These are phyloP conservation scores for Tilletia walkeri DNA, from an alignment of 1,284 basidiomycete genomes.

Conservation along the genomic window DNA sequence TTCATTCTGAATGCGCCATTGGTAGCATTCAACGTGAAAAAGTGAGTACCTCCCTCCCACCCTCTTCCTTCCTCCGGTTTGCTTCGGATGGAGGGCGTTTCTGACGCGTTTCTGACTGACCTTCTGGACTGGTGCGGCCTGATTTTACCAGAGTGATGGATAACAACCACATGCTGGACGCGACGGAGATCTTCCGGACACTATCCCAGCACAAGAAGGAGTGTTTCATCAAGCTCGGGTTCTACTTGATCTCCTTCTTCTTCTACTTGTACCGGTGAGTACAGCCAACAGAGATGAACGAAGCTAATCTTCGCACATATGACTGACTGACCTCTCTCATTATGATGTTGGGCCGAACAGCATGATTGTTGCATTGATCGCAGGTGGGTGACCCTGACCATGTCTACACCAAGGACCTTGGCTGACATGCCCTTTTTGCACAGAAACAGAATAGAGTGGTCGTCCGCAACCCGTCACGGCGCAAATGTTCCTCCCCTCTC, in stretches of 20 bases:
- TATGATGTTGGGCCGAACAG: neutral
- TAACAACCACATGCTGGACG: slow-evolving; percentile 97
- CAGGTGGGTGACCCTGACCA: slow-evolving; percentile 9
- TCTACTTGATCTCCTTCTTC: slow-evolving; percentile 55
- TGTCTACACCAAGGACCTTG: neutral
- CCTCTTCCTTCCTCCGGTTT: neutral
- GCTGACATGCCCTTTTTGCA: too few relatives aligned
- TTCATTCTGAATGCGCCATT: slow-evolving; percentile 89
- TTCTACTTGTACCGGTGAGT: slow-evolving; percentile 52
- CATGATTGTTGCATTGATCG: slow-evolving; percentile 23
- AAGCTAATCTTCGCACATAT: slow-evolving; percentile 22
- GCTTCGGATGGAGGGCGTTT: neutral
- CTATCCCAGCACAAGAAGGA: slow-evolving; percentile 89
- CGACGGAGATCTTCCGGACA: slow-evolving; percentile 97
- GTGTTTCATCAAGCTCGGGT: slow-evolving; percentile 63
- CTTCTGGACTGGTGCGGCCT: slow-evolving; percentile 56
- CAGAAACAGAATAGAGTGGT: slow-evolving; percentile 1
- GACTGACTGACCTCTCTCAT: neutral
- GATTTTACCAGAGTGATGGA: slow-evolving; percentile 71
- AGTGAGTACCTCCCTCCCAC: slow-evolving; percentile 58
- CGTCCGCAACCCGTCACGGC: neutral
- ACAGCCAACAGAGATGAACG: slow-evolving; percentile 20
- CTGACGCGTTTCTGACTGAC: neutral
- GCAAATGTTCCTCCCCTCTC: neutral
- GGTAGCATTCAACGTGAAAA: slow-evolving; percentile 88